Evolutionary conservation across 306 rosid species (phyloP).

Genomic region (Carpinus fangiana): DNA sequence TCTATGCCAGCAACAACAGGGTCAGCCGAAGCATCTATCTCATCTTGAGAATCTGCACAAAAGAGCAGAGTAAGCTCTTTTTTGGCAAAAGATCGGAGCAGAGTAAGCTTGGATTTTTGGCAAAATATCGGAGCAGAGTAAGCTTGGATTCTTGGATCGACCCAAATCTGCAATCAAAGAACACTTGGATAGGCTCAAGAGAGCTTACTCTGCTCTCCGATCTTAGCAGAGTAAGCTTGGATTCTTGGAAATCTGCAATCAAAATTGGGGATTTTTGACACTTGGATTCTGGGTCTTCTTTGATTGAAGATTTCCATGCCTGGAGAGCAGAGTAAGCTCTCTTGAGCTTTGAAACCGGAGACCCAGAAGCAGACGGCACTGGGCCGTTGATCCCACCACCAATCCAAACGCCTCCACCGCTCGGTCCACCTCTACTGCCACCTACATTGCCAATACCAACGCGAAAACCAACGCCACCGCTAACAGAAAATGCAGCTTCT

Average conservation of each 20-base stretch:
- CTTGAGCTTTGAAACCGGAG: constrained; percentile 43
- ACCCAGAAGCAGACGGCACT: constrained; percentile 35
- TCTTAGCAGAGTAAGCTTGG: no score
- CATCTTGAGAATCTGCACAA: constrained; percentile 54
- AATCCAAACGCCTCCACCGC: constrained; percentile 58
- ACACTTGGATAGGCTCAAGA: no score
- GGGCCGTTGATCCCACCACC: constrained; percentile 65
- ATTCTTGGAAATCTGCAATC: no score
- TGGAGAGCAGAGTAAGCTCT: constrained; percentile 78
- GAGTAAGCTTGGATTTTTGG: no score
- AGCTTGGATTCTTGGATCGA: no score
- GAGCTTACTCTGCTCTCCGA: no score
- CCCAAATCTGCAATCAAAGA: no score
- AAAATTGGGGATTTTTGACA: no score
- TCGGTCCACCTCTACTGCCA: constrained; percentile 13
- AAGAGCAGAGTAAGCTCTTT: constrained; percentile 27
- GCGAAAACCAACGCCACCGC: constrained; percentile 44
- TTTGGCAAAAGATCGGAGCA: no score
- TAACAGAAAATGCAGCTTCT: constrained; percentile 46
- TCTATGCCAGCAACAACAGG: constrained; percentile 75
- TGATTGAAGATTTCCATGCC: constrained; percentile 88
- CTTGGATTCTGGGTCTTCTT: constrained; percentile 62
- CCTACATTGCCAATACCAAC: constrained; percentile 31
- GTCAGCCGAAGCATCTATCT: constrained; percentile 32
- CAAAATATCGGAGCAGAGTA: no score